Evolutionary conservation across 2,329 filamentous ascomycete genomes (phyloP).

Genomic region (Pestalotiopsis sp.): DNA sequence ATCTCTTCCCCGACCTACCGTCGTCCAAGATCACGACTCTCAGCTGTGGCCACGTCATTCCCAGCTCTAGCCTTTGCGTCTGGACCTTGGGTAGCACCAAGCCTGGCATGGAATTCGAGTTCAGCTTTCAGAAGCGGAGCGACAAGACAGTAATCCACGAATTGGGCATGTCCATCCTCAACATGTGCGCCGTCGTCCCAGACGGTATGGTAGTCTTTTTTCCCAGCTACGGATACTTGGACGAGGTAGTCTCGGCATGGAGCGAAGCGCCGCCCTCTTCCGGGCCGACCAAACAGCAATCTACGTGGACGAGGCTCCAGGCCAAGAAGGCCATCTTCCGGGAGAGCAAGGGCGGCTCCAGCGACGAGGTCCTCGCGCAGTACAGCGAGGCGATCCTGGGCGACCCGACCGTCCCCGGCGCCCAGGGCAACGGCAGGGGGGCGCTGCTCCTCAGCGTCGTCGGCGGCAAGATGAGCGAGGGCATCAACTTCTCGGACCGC

Average conservation of each 20-base stretch:
- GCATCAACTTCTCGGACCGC: constrained; percentile 94
- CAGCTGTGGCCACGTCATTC: constrained; percentile 94
- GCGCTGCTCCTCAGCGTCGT: constrained; percentile 87
- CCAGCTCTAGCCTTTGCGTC: constrained; percentile 75
- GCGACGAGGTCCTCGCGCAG: constrained; percentile 69
- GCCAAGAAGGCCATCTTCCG: constrained; percentile 63
- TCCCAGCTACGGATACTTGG: constrained; percentile 88
- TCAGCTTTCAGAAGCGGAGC: constrained; percentile 78
- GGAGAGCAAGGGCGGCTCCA: constrained; percentile 54
- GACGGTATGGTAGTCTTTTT: constrained; percentile 96
- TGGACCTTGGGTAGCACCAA: constrained; percentile 61
- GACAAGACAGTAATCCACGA: constrained; percentile 70
- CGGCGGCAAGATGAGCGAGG: constrained; percentile 92
- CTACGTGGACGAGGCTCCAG: constrained; percentile 60
- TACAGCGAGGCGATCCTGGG: constrained; percentile 71
- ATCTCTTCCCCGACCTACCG: constrained; percentile 78
- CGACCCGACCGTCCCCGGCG: constrained; percentile 29
- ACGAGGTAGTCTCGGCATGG: constrained; percentile 69
- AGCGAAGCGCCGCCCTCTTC: constrained; percentile 33
- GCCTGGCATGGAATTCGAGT: constrained; percentile 66
- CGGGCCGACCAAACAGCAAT: constrained; percentile 13
- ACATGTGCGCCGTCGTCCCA: constrained; percentile 71
- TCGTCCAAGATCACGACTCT: constrained; percentile 69
- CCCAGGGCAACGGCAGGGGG: constrained; percentile 44
- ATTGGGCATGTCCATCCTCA: constrained; percentile 72